Evolutionary conservation across 140 eudicot species (phyloP), one percentile per base, ranked within the genome.

Genomic region (Bidens hawaiensis): DNA sequence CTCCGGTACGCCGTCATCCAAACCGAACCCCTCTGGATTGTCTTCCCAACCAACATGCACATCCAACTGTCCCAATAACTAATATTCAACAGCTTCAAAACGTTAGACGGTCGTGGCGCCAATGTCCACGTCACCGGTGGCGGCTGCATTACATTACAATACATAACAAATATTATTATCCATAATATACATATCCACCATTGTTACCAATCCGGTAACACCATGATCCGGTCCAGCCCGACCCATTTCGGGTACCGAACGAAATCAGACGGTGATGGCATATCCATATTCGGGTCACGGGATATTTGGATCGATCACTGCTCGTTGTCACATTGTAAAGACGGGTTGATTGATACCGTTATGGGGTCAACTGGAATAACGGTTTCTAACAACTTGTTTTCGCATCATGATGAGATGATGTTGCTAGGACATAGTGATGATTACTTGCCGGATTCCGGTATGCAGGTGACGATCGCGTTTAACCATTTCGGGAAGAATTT

Each of bases 331-430:
- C 86, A 83, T n/a, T n/a, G n/a, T n/a, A n/a, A n/a, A n/a, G n/a
- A n/a, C n/a, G n/a, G n/a, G n/a, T n/a, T n/a, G n/a, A 83, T 90
- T 1, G 97, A 90, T 48, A 86, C 85, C 1, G 86, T 90, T 0
- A 90, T 90, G 97, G 97, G 97, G 61, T 90, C 97, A 21, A 90
- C 97, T 0, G 97, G 83, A 64, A 86, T 90, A 49, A 90, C 97
- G 0, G 80, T 90, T 6, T 90, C 97, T 1, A 90, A 90, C 42
- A 83, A 81, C 51, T 80, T 71, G 14, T 90, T 90, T 51, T 86
- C 97, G 26, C 97, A 90, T 66, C 97, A 90, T 36, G 86, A 90
- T 10, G 97, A 90, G 72, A 95, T 90, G 7, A 89, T 89, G 85
- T 28, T 89, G 53, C 34, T 89, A 17, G 97, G 97, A 2, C 97